These are phyloP conservation scores for Linum lewisii DNA, from an alignment of 345 rosid genomes.

Conservation along the genomic window DNA sequence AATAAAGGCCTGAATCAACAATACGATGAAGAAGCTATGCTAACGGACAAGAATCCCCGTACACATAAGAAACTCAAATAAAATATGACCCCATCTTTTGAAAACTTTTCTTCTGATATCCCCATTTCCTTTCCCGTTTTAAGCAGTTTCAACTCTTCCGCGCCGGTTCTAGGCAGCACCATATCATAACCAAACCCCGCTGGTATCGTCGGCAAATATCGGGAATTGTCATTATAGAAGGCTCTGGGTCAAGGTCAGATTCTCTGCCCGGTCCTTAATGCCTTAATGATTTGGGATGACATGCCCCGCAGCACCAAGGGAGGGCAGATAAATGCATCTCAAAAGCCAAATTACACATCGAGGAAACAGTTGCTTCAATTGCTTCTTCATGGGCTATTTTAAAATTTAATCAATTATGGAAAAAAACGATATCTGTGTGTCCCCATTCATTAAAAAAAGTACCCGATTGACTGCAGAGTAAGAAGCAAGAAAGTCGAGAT, in stretches of 20 bases:
- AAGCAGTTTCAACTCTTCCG: conserved; percentile 97
- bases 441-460: neutral
- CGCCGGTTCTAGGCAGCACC: conserved; percentile 99
- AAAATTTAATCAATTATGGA: too few species aligned
- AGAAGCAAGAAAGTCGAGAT: conserved; percentile 84
- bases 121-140: conserved; percentile 97
- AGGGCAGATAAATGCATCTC: neutral
- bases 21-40: too few species aligned
- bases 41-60: too few species aligned
- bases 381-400: too few species aligned
- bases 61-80: neutral
- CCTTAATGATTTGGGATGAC: conserved; percentile 84
- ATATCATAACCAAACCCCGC: conserved; percentile 84
- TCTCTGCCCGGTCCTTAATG: conserved; percentile 78
- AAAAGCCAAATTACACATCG: neutral
- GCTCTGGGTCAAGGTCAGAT: conserved; percentile 85
- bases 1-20: conserved; percentile 62
- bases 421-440: too few species aligned
- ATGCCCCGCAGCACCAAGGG: conserved; percentile 50
- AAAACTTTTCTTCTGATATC: conserved; percentile 68
- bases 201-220: conserved; percentile 64
- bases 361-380: too few species aligned
- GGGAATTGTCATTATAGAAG: conserved; percentile 86
- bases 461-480: conserved; percentile 98
- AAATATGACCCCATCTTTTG: conserved; percentile 86